A percentile compares a stretch with the other conserved stretches of the same genome.
phyloP scores from a whole-genome alignment of 352 stramenopile species.

The Globisporangium viniferum region DNA sequence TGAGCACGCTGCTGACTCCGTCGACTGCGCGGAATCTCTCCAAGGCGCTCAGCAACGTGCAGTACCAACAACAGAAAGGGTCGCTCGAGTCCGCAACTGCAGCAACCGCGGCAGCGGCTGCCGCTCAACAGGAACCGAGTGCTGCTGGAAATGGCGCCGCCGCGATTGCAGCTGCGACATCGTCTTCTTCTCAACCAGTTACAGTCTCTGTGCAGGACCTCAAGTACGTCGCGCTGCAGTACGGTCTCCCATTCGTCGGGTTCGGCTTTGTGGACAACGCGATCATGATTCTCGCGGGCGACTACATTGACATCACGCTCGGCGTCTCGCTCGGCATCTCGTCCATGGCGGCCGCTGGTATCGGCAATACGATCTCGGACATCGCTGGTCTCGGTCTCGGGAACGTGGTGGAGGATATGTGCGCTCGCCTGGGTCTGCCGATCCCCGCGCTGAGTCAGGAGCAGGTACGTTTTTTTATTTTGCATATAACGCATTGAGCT shows the following conservation, averaged over 20 bases:
- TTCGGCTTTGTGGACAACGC: slow-evolving; percentile 98
- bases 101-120: no score
- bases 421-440: slow-evolving; percentile 56
- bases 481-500: not conserved
- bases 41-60: slow-evolving; percentile 32
- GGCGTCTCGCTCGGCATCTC: slow-evolving; percentile 83
- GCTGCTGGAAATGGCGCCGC: not conserved
- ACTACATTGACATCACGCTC: slow-evolving; percentile 85
- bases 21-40: slow-evolving; percentile 52
- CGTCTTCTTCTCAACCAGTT: not conserved
- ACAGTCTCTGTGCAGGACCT: slow-evolving; percentile 47
- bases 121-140: not conserved
- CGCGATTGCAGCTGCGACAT: not conserved
- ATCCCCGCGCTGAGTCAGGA: slow-evolving; percentile 51
- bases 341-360: slow-evolving; percentile 81
- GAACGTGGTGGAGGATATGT: slow-evolving; percentile 82
- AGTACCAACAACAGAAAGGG: slow-evolving; percentile 2
- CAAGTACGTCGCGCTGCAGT: slow-evolving; percentile 61
- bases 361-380: slow-evolving; percentile 86
- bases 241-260: slow-evolving; percentile 92
- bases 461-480: slow-evolving; percentile 36
- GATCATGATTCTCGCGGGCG: slow-evolving; percentile 91
- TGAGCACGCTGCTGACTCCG: slow-evolving; percentile 43
- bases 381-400: slow-evolving; percentile 62
- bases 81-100: slow-evolving; percentile 4